Evolutionary conservation across 2,329 filamentous ascomycete species (phyloP).

Genomic region (Neofusicoccum ribis): DNA sequence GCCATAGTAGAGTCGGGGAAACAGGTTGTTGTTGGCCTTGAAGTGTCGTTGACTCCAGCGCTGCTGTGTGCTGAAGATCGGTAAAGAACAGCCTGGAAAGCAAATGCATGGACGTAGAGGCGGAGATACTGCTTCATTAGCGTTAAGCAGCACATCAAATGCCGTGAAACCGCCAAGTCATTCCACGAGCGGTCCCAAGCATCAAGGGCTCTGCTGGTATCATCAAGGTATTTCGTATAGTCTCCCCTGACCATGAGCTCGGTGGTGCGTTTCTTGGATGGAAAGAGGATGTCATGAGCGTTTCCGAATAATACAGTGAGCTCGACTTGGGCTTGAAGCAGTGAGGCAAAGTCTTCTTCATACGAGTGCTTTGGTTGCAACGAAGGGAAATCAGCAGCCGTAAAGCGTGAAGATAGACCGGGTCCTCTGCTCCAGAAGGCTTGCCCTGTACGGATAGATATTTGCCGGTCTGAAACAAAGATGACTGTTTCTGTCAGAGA

Average conservation of each 20-base stretch:
- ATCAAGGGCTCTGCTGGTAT: conserved; percentile 13
- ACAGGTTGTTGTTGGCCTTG: neutral
- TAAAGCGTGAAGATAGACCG: conserved; percentile 17
- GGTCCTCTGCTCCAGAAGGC: conserved; percentile 21
- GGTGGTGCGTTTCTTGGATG: conserved; percentile 19
- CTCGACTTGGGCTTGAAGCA: conserved; percentile 21
- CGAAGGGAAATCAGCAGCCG: conserved; percentile 19
- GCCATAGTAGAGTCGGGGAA: conserved; percentile 18
- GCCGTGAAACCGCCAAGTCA: conserved; percentile 1
- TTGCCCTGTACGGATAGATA: conserved; percentile 21
- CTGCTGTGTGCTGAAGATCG: neutral
- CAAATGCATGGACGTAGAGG: conserved; percentile 21
- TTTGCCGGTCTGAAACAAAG: conserved; percentile 20
- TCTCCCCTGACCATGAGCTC: conserved; percentile 19
- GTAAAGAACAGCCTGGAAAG: conserved; percentile 20
- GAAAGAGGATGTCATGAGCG: conserved; percentile 20
- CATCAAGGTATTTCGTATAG: conserved; percentile 21
- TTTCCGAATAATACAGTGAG: conserved; percentile 20
- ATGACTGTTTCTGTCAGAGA: neutral
- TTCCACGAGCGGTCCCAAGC: conserved; percentile 18
- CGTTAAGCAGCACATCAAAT: conserved; percentile 12
- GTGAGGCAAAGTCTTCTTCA: conserved; percentile 19
- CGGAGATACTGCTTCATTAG: conserved; percentile 20
- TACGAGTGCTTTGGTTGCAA: conserved; percentile 19
- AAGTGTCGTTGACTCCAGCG: neutral